Evolutionary conservation across 352 stramenopile species (phyloP), one percentile per base, ranked within the genome.

Genomic region (Phytophthora pinifolia): DNA sequence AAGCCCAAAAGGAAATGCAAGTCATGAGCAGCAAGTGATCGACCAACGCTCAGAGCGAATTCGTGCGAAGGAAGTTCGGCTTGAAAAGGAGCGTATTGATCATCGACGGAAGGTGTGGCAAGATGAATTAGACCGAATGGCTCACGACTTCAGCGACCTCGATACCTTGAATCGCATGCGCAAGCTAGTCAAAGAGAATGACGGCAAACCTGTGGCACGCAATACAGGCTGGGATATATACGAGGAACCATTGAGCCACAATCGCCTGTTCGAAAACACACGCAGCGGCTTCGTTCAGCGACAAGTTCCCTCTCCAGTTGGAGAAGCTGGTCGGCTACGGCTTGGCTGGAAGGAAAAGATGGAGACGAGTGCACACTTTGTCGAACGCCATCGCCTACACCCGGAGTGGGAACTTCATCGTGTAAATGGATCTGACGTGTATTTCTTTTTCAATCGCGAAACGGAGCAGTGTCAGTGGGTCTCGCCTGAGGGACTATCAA

Each of bases 311-410:
- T 17, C 50, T 2, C 65, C 69, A 51, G n/a, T 88, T 5, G 52
- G 62, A 8, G 62, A 68, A 41, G 65, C 66, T 15, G 64, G 65
- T 14, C 37, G 29, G 18, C 38, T 55, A 41, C 60, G 72, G 14
- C 65, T 90, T 9, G 76, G 68, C 6, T 90, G 77, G 77, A 88
- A 86, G 54, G 77, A 88, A 59, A 89, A 86, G 50, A 58, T 89
- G 32, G 65, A 60, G 3, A 53, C 63, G 15, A 32, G 39, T 34
- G 54, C 79, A 12, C 68, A 68, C 37, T 83, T 88, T 13, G 74
- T 87, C 31, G 79, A 90, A 48, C 57, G 71, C 14, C 70, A 88
- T 46, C 67, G 68, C 0, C 39, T 74, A 13, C 32, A 53, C 2
- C 72, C 76, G 6, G 64, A 82, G 32, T 90, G 79, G 79, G 75